phyloP scores from a whole-genome alignment of 2,329 filamentous ascomycete genomes.

The Rhexocercosporidium sp. region DNA sequence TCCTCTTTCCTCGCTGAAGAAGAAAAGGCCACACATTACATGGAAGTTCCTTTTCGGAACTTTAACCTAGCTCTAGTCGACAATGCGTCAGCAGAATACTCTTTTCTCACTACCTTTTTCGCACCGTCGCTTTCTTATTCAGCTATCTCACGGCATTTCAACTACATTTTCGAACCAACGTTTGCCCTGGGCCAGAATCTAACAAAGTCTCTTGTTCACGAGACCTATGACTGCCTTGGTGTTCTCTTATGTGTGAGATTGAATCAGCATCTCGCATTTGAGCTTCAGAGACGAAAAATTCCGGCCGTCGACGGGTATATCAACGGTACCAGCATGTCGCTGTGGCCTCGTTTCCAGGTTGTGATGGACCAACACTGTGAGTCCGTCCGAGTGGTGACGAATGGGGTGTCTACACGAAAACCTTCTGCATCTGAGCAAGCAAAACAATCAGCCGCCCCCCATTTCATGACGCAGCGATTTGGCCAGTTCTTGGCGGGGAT shows the following conservation, averaged over 20 bases:
- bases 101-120: conserved; percentile 91
- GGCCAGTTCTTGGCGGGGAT: conserved; percentile 90
- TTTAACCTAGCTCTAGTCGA: conserved; percentile 95
- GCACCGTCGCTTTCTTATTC: conserved; percentile 76
- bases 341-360: conserved; percentile 94
- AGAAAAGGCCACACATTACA: conserved; percentile 81
- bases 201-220: conserved; percentile 76
- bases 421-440: conserved; percentile 56
- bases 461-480: conserved; percentile 93
- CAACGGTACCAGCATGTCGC: conserved; percentile 92
- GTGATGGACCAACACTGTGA: conserved; percentile 94
- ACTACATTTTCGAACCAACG: conserved; percentile 87
- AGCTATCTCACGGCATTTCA: conserved; percentile 80
- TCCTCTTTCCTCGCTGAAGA: conserved; percentile 92
- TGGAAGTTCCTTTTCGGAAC: conserved; percentile 90
- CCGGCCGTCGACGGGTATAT: conserved; percentile 90
- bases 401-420: conserved; percentile 51
- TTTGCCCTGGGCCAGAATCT: conserved; percentile 81
- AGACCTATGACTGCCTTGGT: conserved; percentile 83
- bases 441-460: conserved; percentile 79
- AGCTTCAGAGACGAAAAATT: conserved; percentile 88
- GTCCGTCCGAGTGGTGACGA: conserved; percentile 71
- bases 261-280: conserved; percentile 93
- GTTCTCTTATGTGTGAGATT: conserved; percentile 89
- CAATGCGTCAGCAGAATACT: conserved; percentile 94